Base-by-base conservation (phyloP, 202 grass and related monocot genomes). In the Carex arenaria region DNA sequence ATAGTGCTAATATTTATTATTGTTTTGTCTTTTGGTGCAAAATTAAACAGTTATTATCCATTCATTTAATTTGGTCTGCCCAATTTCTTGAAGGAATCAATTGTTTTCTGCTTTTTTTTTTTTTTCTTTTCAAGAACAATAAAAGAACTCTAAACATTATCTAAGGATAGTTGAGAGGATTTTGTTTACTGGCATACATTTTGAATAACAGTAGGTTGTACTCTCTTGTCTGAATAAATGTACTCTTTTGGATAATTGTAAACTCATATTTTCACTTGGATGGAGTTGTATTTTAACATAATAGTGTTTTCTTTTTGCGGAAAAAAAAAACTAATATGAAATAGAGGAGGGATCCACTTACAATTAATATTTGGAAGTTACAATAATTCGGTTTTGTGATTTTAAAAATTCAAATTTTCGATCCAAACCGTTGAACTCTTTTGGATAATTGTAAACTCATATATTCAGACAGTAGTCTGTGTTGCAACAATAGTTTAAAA, bases 41-140 rank as follows among this genome's bases (percentile, higher is more conserved):
- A 70, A 70, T 70, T 17, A 43, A 70, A 76, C 88, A 94, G 92
- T 85, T 97, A 92, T 83, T 87, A 92, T 42, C 88, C 94, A 51
- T 97, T 89, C 83, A 86, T 91, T 18, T 70, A 70, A 42, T 69
- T 11, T 31, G 22, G 28, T 70, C 36, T 45, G 38, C 3, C 4
- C 20, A 14, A 19, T 20, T 11, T 70, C 3, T 22, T 17, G 4
- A 70, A 40, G 36, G 26, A 3, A 38, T 45, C 6, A 4, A 20
- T 68, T 40, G 32, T 68, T 68, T 67, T 36, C 7, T 13, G 15
- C 0, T 68, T 68, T 9, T 40, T 17, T 7, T 7, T 40, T 0
- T 42, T 42, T 42, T 42, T 42, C 2, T 8, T 8, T 45, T 45
- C 1, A 0, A 45, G 43, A 45, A 45, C 43, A 45, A 45, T 45